Conservation (phyloP, 2,329 filamentous ascomycete genomes). For the Parafenestella ontariensis region DNA sequence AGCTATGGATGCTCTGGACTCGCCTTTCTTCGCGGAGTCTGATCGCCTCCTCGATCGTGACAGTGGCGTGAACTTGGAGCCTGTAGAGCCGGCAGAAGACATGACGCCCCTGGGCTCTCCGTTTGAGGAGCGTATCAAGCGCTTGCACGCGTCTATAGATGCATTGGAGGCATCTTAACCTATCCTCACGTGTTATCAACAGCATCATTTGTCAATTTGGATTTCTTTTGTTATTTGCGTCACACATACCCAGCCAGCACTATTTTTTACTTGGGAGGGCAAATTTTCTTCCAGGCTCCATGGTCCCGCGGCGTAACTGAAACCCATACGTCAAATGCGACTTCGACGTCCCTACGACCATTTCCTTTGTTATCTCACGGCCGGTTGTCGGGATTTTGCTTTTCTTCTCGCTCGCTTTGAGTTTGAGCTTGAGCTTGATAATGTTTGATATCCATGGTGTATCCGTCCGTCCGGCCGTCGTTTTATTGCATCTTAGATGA, state of each 20-base stretch:
- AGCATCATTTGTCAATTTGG: slow-evolving; percentile 17
- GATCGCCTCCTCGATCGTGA: slow-evolving; percentile 46
- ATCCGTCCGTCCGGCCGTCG: not conserved
- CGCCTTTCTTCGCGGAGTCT: slow-evolving; percentile 22
- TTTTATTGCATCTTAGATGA: slow-evolving; percentile 3
- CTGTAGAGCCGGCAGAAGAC: slow-evolving; percentile 15
- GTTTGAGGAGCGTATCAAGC: slow-evolving; percentile 33
- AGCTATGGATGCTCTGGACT: slow-evolving; percentile 25
- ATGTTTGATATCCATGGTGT: slow-evolving; percentile 9
- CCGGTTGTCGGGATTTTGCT: not conserved
- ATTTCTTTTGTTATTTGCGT: slow-evolving; percentile 12
- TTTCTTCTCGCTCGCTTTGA: not conserved
- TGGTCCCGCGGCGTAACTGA: slow-evolving; percentile 31
- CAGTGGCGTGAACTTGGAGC: slow-evolving; percentile 46
- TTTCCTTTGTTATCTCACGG: slow-evolving; percentile 37
- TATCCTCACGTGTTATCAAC: not conserved
- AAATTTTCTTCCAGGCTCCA: slow-evolving; percentile 4
- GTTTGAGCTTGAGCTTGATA: slow-evolving; percentile 12
- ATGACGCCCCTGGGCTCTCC: slow-evolving; percentile 37
- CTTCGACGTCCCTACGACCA: slow-evolving; percentile 41
- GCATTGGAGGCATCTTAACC: slow-evolving; percentile 22
- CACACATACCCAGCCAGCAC: slow-evolving; percentile 16
- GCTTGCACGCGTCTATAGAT: slow-evolving; percentile 31
- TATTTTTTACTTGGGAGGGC: slow-evolving; percentile 4
- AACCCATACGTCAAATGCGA: slow-evolving; percentile 39